Evolutionary conservation across 139 green algal genomes (phyloP).

Genomic region (Tetraselmis chui): DNA sequence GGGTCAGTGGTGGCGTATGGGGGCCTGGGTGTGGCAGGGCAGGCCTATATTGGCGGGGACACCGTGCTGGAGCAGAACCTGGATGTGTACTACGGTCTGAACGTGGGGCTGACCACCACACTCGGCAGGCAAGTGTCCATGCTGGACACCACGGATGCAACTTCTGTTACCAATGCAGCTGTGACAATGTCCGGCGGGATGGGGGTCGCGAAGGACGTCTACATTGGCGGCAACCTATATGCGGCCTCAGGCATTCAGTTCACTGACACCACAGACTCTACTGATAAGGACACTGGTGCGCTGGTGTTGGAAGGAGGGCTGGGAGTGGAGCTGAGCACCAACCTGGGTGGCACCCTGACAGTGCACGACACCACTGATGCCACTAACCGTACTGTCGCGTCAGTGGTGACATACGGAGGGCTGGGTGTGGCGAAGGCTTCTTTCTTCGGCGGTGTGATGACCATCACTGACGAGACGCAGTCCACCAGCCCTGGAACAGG

Average conservation of each 20-base stretch:
- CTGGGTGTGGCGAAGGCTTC: not conserved
- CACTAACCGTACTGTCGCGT: not conserved
- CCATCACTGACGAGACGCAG: not conserved
- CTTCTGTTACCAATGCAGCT: not conserved
- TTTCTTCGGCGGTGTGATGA: not conserved
- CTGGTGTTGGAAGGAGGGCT: not conserved
- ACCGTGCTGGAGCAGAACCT: not conserved
- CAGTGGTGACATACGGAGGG: not conserved
- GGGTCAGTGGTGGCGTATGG: not conserved
- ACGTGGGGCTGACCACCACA: not conserved
- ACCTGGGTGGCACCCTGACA: not conserved
- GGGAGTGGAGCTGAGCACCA: not conserved
- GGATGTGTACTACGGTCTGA: not conserved
- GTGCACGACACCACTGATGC: not conserved
- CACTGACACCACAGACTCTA: not conserved
- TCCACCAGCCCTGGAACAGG: not conserved
- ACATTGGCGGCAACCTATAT: not conserved
- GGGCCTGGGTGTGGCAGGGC: not conserved
- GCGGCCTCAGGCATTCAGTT: not conserved
- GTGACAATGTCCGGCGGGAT: not conserved
- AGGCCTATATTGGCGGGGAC: not conserved
- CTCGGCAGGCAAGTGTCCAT: not conserved
- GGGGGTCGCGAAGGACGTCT: not conserved
- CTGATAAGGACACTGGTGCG: not conserved
- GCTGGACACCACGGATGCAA: not conserved